These are phyloP conservation scores for Candida schatavii DNA, from an alignment of 805 yeast species.

Conservation along the genomic window DNA sequence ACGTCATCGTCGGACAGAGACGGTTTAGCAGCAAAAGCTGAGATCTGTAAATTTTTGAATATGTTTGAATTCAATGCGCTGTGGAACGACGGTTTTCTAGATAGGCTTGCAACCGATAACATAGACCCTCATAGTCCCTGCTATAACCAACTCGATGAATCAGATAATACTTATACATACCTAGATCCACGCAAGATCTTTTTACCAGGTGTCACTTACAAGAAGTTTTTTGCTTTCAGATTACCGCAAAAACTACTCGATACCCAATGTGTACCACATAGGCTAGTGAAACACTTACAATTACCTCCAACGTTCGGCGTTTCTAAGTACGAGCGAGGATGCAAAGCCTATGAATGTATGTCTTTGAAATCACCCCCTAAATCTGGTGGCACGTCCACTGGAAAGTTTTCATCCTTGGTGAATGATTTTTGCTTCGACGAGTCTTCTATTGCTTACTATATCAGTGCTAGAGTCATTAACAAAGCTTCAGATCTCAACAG, in stretches of 20 bases:
- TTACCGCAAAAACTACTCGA: constrained; percentile 37
- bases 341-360: not conserved
- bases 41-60: constrained; percentile 24
- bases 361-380: no score
- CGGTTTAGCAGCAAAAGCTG: constrained; percentile 12
- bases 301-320: constrained; percentile 36
- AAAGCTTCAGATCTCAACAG: constrained; percentile 28
- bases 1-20: not conserved
- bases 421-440: constrained; percentile 30
- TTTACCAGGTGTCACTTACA: constrained; percentile 31
- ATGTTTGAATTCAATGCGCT: constrained; percentile 44
- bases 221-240: constrained; percentile 39
- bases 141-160: constrained; percentile 24
- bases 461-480: constrained; percentile 37
- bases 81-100: constrained; percentile 35
- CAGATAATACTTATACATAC: constrained; percentile 26
- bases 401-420: not conserved
- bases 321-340: not conserved
- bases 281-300: constrained; percentile 35
- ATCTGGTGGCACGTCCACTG: not conserved
- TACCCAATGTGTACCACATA: constrained; percentile 30
- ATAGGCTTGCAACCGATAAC: constrained; percentile 28
- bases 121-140: constrained; percentile 25
- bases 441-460: constrained; percentile 29
- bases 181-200: constrained; percentile 25